Conservation (phyloP, 2,329 filamentous ascomycete species). For the Aspergillus pseudoglaucus region DNA sequence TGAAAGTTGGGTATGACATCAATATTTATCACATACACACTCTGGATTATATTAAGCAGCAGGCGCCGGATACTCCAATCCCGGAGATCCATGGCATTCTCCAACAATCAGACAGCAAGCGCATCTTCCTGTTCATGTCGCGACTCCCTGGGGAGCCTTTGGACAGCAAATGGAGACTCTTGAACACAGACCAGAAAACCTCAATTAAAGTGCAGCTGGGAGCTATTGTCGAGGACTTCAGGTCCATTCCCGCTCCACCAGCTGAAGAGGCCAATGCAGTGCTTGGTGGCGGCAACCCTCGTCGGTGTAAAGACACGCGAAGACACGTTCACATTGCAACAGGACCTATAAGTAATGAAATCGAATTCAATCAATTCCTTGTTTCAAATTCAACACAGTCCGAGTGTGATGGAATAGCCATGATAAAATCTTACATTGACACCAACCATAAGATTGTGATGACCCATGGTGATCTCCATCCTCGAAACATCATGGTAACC, state of each 20-base stretch:
- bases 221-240: constrained; percentile 8
- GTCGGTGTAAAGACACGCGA: constrained; percentile 12
- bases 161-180: constrained; percentile 7
- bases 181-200: constrained; percentile 6
- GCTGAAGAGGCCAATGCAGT: constrained; percentile 7
- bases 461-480: constrained; percentile 7
- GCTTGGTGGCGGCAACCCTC: constrained; percentile 11
- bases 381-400: constrained; percentile 4
- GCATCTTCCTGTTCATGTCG: constrained; percentile 10
- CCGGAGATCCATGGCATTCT: constrained; percentile 10
- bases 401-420: constrained; percentile 4
- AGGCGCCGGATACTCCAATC: constrained; percentile 4
- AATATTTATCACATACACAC: constrained; percentile 7
- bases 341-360: constrained; percentile 7
- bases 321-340: constrained; percentile 9
- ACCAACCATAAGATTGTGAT: constrained; percentile 3
- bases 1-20: constrained; percentile 5
- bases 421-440: constrained; percentile 10
- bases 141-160: constrained; percentile 8
- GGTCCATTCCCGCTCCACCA: constrained; percentile 7
- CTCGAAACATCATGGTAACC: constrained; percentile 8
- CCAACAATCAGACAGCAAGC: constrained; percentile 3
- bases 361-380: constrained; percentile 11
- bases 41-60: constrained; percentile 11
- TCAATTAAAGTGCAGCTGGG: constrained; percentile 10